Conservation (phyloP, 306 rosid species). For the Gastrolobium villosum region DNA sequence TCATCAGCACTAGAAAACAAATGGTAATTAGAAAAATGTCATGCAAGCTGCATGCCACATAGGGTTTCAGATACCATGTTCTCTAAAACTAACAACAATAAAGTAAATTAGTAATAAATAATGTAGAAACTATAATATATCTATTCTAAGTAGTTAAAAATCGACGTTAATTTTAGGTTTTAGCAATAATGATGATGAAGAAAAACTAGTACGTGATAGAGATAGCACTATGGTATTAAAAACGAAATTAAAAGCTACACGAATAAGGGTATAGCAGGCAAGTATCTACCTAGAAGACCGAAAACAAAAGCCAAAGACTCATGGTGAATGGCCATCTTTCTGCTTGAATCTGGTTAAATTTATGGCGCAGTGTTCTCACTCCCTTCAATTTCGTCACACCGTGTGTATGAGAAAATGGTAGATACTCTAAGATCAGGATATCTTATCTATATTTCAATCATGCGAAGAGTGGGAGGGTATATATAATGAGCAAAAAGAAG, state of each 20-base stretch:
- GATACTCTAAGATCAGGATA: not conserved
- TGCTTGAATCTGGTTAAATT: not conserved
- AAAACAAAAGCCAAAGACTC: constrained; percentile 62
- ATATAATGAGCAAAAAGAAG: constrained; percentile 52
- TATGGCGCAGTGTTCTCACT: not conserved
- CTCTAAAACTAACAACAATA: not conserved
- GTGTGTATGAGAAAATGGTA: too few species aligned
- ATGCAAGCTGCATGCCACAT: constrained; percentile 41
- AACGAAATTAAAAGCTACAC: not conserved
- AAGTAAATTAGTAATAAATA: not conserved
- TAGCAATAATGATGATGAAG: too few species aligned
- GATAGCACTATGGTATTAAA: not conserved
- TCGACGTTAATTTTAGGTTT: not conserved
- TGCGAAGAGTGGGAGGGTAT: constrained; percentile 40
- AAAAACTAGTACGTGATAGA: not conserved
- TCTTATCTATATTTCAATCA: constrained; percentile 25
- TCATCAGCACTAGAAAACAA: constrained; percentile 26
- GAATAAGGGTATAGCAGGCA: not conserved
- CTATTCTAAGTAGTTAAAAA: not conserved
- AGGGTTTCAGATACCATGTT: not conserved
- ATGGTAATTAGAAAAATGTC: not conserved
- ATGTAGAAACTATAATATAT: too few species aligned
- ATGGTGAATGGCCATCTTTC: constrained; percentile 60
- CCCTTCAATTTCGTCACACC: too few species aligned
- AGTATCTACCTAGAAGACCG: constrained; percentile 78